Conservation (phyloP, 2,329 filamentous ascomycete species). For the Pseudocercospora crystallina region DNA sequence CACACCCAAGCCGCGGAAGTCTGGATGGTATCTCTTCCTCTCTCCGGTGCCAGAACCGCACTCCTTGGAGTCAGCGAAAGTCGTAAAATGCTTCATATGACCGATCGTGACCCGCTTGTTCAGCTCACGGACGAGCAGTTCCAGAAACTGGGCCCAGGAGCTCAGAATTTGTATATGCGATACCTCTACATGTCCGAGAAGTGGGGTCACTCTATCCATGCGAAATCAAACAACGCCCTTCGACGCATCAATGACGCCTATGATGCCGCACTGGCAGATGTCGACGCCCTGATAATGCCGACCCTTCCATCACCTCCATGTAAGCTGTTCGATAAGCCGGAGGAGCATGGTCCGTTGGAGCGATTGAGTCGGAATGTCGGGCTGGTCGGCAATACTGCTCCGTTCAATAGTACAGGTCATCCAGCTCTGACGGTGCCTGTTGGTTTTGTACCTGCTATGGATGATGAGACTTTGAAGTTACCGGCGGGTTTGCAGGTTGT, state of each 20-base stretch:
- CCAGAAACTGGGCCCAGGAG: slow-evolving; percentile 17
- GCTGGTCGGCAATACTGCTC: slow-evolving; percentile 21
- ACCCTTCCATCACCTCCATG: slow-evolving; percentile 39
- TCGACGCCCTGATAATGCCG: slow-evolving; percentile 51
- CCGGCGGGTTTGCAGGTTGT: slow-evolving; percentile 36
- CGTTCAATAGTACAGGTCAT: slow-evolving; percentile 51
- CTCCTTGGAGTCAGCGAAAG: slow-evolving; percentile 13
- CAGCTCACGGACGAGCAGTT: slow-evolving; percentile 17
- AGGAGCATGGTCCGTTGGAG: slow-evolving; percentile 18
- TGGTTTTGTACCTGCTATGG: slow-evolving; percentile 21
- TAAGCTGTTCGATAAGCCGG: slow-evolving; percentile 14
- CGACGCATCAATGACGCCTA: slow-evolving; percentile 48
- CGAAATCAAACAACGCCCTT: slow-evolving; percentile 46
- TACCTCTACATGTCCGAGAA: slow-evolving; percentile 19
- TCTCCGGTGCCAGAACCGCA: slow-evolving; percentile 15
- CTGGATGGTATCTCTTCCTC: slow-evolving; percentile 37
- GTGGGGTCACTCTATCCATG: slow-evolving; percentile 28
- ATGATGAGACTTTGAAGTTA: slow-evolving; percentile 25
- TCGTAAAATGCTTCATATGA: slow-evolving; percentile 19
- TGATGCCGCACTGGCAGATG: slow-evolving; percentile 41
- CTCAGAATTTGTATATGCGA: slow-evolving; percentile 18
- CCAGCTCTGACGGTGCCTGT: slow-evolving; percentile 49
- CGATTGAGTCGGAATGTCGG: slow-evolving; percentile 18
- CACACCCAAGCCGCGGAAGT: slow-evolving; percentile 47
- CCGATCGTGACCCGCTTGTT: slow-evolving; percentile 12